Conservation (phyloP, 2,329 filamentous ascomycete species). For the Aspergillus sp. region DNA sequence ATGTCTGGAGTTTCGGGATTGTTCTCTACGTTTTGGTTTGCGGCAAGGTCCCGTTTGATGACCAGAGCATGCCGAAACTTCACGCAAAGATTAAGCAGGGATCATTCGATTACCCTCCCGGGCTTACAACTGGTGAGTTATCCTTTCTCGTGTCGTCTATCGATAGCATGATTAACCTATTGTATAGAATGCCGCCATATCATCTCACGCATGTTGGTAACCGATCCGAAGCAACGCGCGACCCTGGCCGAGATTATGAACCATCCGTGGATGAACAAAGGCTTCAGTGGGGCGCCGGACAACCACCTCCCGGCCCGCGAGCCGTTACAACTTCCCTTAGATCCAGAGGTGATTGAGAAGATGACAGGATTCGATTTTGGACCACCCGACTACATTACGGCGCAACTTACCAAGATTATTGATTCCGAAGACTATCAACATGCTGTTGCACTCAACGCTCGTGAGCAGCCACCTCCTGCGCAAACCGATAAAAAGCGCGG, state of each 20-base stretch:
- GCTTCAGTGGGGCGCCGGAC: conserved; percentile 82
- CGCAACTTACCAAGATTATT: conserved; percentile 81
- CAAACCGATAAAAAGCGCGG: conserved; percentile 79
- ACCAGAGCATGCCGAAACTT: conserved; percentile 97
- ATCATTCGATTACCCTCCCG: conserved; percentile 90
- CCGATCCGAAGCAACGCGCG: conserved; percentile 84
- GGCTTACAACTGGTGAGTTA: conserved; percentile 80
- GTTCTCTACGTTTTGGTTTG: conserved; percentile 96
- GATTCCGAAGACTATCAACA: conserved; percentile 93
- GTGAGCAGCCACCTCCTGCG: conserved; percentile 65
- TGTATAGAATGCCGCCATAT: conserved; percentile 84
- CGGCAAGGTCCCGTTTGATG: conserved; percentile 97
- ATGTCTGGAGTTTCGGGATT: conserved; percentile 98
- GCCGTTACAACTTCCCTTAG: conserved; percentile 81
- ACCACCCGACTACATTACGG: conserved; percentile 77
- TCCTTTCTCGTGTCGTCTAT: background rate
- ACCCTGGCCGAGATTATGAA: conserved; percentile 89
- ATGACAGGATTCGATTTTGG: conserved; percentile 99
- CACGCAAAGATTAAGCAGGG: conserved; percentile 99
- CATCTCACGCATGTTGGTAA: conserved; percentile 93
- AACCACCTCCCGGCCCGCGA: conserved; percentile 85
- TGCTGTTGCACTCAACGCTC: conserved; percentile 72
- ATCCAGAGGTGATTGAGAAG: conserved; percentile 79
- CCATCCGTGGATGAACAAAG: conserved; percentile 95
- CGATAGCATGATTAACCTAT: conserved; percentile 40